These are phyloP conservation scores for Didymella segeticola DNA, from an alignment of 2,329 filamentous ascomycete species.

Conservation along the genomic window DNA sequence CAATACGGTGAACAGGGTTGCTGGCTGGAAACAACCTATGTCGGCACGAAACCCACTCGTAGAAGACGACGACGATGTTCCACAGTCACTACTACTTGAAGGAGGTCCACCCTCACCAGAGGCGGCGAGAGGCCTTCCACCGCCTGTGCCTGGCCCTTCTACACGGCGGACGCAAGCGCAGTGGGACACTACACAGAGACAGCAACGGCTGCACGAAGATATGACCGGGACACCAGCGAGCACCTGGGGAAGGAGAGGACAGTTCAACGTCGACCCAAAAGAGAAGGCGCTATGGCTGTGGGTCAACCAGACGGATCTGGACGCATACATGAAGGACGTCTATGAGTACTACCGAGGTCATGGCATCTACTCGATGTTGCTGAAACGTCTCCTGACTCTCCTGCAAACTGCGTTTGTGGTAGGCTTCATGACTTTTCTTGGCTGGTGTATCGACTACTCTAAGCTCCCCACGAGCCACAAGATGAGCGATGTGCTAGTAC, in stretches of 20 bases:
- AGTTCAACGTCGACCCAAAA: conserved; percentile 61
- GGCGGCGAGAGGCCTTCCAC: conserved; percentile 41
- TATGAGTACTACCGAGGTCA: conserved; percentile 86
- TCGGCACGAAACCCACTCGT: conserved; percentile 25
- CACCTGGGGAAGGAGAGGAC: conserved; percentile 32
- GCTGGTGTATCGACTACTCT: conserved; percentile 83
- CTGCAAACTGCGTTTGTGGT: conserved; percentile 85
- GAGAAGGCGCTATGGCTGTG: conserved; percentile 90
- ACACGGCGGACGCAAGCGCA: conserved; percentile 54
- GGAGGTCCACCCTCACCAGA: conserved; percentile 46
- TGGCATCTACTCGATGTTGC: conserved; percentile 83
- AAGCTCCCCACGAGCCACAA: conserved; percentile 71
- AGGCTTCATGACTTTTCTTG: conserved; percentile 80
- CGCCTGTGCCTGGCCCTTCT: conserved; percentile 54
- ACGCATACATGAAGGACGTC: conserved; percentile 83
- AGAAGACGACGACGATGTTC: conserved; percentile 64
- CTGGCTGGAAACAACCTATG: conserved; percentile 47
- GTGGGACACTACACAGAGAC: conserved; percentile 58
- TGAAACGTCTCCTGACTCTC: conserved; percentile 74
- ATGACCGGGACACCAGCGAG: conserved; percentile 21
- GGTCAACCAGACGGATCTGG: conserved; percentile 88
- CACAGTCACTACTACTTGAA: conserved; percentile 68
- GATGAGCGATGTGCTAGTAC: conserved; percentile 67
- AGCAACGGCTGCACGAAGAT: conserved; percentile 53
- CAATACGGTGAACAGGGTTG: conserved; percentile 39